Evolutionary conservation across 2,329 filamentous ascomycete species (phyloP), one percentile per base, ranked within the genome.

Genomic region (Cladosporium sp.): DNA sequence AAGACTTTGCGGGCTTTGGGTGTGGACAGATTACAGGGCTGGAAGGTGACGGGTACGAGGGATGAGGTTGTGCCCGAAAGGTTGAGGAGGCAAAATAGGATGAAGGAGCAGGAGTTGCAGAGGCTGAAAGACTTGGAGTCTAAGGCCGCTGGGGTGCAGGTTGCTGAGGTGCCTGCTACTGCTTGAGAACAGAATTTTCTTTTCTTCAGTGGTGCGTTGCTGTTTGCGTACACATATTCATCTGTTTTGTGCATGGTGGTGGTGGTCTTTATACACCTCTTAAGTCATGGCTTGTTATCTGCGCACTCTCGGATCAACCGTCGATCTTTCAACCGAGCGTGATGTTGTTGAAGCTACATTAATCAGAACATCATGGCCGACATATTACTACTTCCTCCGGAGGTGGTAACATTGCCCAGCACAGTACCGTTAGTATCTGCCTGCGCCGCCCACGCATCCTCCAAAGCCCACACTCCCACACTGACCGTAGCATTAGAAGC

Each of bases 1-100:
- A 78, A 80, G 64, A 85, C 83, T 2, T 66, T 85, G 64, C 70
- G 65, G 39, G 77, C 75, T 12, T 67, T 85, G 0, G 78, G 78
- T 0, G 74, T 68, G 62, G 75, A 79, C 17, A 74, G 72, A 19
- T 64, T 85, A 49, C 68, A 69, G 13, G 81, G 75, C 1, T 86
- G 83, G 82, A 75, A 73, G 69, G 81, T 82, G 45, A 74, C 75
- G 10, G 74, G 62, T 8, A 72, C 77, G 25, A 75, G 82, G 59
- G 80, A 84, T 68, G 51, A 56, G 2, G 70, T 85, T 13, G 71
- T 84, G 2, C 83, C 80, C 0, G 75, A 78, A 61, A 71, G 79
- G 32, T 60, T 81, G 28, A 74, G 72, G 52, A 65, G 77, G 6
- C 77, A 81, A 68, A 73, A 77, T 65, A 71, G 70, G 65, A 80